Evolutionary conservation across 768 basidiomycete species (phyloP), one percentile per base, ranked within the genome.

Genomic region (Boletus sp.): DNA sequence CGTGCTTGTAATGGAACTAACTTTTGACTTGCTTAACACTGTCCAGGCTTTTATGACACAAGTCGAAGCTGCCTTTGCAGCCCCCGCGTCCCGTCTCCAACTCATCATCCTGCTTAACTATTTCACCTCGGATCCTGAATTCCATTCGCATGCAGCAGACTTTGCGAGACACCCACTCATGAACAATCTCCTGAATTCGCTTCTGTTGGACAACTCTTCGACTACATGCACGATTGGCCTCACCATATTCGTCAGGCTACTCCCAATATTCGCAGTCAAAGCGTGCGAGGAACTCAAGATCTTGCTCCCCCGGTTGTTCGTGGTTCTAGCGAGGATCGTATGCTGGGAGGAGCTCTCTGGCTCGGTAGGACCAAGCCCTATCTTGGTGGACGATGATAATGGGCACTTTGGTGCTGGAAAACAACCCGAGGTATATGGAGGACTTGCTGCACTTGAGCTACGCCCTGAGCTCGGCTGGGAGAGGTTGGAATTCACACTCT

Each of bases 171-270:
- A 89, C 62, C 78, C 81, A 13, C 76, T 93, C 48, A 80, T 88
- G 73, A 72, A 74, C 23, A 83, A 79, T 55, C 64, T 93, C n/a
- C 67, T 90, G 7, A 68, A 79, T 45, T 91, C 87, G 4, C 75
- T 93, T 25, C 71, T 85, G 29, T 72, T 92, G 58, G 91, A 93
- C 64, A 83, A 81, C 48, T 91, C 89, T 38, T 83, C 87, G 11
- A 89, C 86, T 0, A 73, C 81, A 27, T 87, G 84, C 60, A 82
- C 81, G 3, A 77, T 86, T 47, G 83, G 78, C 5, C 72, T 91
- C 47, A 82, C 79, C 1, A 73, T 86, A 14, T 64, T 92, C 21
- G 80, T 83, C 51, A 90, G 88, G 66, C 67, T 88, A 9, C 75
- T 93, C n/a, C 89, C 90, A 27, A 77, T 84, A 38, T 76, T 91